These are phyloP conservation scores for Neodidymelliopsis sp. DNA, from an alignment of 2,329 filamentous ascomycete genomes.

Conservation along the genomic window DNA sequence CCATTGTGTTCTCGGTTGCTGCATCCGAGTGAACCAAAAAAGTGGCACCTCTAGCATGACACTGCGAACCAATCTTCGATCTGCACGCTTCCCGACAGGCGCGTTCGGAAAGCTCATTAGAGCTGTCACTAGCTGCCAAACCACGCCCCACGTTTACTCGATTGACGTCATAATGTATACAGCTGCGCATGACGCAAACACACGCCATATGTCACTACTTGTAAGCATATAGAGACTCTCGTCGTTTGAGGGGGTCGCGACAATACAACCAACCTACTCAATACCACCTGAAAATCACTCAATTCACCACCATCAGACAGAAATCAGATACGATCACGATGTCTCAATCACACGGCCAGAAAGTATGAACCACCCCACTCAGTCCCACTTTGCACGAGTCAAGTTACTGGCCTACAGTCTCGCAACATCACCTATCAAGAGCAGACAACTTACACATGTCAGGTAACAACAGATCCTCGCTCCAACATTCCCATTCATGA, in stretches of 20 bases:
- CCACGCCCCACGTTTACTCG: too few relatives aligned
- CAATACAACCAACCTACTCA: neutral
- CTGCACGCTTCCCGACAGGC: neutral
- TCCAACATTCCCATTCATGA: constrained; percentile 62
- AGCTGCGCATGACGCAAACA: constrained; percentile 23
- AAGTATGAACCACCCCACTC: constrained; percentile 2
- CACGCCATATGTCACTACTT: constrained; percentile 18
- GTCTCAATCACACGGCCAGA: constrained; percentile 19
- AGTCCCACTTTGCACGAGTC: neutral
- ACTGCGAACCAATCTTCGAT: neutral
- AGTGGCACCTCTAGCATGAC: neutral
- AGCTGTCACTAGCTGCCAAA: constrained; percentile 4
- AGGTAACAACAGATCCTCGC: constrained; percentile 59
- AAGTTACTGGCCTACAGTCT: constrained; percentile 2
- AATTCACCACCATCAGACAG: neutral
- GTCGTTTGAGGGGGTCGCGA: neutral
- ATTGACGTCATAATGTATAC: constrained; percentile 25
- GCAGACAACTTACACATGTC: neutral
- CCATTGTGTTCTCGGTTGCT: neutral
- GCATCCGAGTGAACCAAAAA: neutral
- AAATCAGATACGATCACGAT: neutral
- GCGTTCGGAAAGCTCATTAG: constrained; percentile 3
- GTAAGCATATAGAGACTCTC: constrained; percentile 2
- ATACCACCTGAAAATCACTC: neutral
- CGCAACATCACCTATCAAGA: neutral